Evolutionary conservation across 192 early-diverging fungal genomes (phyloP), one percentile per base, ranked within the genome.

Genomic region (Spizellomyces sp.): DNA sequence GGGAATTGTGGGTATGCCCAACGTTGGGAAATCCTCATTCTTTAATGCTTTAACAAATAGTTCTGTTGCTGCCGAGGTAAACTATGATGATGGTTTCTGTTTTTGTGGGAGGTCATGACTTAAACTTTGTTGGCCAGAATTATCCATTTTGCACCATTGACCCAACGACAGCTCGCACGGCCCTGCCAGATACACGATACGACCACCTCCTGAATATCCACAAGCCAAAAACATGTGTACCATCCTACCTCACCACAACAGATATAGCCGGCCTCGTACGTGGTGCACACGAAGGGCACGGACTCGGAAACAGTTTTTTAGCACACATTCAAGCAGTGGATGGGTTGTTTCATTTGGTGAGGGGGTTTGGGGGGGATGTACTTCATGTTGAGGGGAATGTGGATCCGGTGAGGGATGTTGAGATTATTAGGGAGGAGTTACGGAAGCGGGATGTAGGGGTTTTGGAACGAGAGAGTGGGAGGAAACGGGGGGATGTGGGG

Each of bases 251-350:
- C 67, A 94, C 94, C 5, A 90, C 95, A 47, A 95, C 93, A 66
- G 97, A 99, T 82, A 99, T 99, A 84, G 97, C 97, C 69, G 97
- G 97, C 19, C 84, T 99, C 48, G 95, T 99, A n/a, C 96, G 94
- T 82, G 84, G 84, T 47, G 85, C 85, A 22, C 54, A 73, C 44
- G 79, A 84, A 46, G 85, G 85, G 0, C 68, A 81, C 48, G 85
- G 85, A 44, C 78, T 87, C 10, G 93, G 97, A 64, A 99, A 99
- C 70, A 91, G 91, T 63, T 99, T 99, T 86, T 82, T 99, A 85
- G 90, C 90, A 17, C 91, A 99, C 80, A 92, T 99, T 56, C 64
- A 74, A 8, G 80, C 85, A 45, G 86, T 87, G 5, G 86, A 87
- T 62, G 86, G 83, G 17, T 79, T 87, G 46, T 87, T 81, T 76